Evolutionary conservation across 805 yeast species (phyloP).

Genomic region (Ascoidea tarda): DNA sequence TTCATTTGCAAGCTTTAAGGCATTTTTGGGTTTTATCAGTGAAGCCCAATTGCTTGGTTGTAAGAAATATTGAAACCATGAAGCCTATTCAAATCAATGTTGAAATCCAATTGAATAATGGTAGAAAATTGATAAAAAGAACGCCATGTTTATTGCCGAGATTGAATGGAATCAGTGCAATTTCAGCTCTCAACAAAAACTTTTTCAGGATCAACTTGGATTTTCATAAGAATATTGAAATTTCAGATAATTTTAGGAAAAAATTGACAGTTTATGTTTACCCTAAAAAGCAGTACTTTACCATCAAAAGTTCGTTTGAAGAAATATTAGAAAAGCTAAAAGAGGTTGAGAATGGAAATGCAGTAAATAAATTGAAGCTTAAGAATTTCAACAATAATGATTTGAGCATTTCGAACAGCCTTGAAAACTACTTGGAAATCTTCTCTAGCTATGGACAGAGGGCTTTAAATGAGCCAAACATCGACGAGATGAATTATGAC

Average conservation of each 20-base stretch:
- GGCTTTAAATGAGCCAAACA: slow-evolving; percentile 6
- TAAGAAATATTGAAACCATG: slow-evolving; percentile 52
- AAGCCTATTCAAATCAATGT: slow-evolving; percentile 33
- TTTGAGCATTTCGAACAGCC: no score
- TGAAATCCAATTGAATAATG: slow-evolving; percentile 22
- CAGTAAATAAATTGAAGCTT: slow-evolving; percentile 1
- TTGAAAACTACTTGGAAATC: neutral
- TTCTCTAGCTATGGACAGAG: neutral
- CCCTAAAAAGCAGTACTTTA: slow-evolving; percentile 26
- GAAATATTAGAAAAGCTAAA: slow-evolving; percentile 1
- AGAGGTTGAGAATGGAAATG: slow-evolving; percentile 3
- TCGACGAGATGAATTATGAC: slow-evolving; percentile 8
- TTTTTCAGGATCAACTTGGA: slow-evolving; percentile 41
- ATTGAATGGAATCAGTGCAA: slow-evolving; percentile 29
- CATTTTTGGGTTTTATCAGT: slow-evolving; percentile 86
- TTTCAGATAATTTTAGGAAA: slow-evolving; percentile 24
- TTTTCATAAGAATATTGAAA: slow-evolving; percentile 23
- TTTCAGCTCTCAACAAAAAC: slow-evolving; percentile 31
- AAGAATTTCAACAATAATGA: slow-evolving; percentile 1
- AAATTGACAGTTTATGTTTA: slow-evolving; percentile 37
- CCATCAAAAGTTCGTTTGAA: slow-evolving; percentile 10
- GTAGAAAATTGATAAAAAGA: slow-evolving; percentile 17
- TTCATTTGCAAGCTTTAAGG: slow-evolving; percentile 71
- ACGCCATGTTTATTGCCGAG: slow-evolving; percentile 67
- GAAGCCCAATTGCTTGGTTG: slow-evolving; percentile 67